Evolutionary conservation across 352 stramenopile species (phyloP).

Genomic region (Phytophthora macrochlamydospora): DNA sequence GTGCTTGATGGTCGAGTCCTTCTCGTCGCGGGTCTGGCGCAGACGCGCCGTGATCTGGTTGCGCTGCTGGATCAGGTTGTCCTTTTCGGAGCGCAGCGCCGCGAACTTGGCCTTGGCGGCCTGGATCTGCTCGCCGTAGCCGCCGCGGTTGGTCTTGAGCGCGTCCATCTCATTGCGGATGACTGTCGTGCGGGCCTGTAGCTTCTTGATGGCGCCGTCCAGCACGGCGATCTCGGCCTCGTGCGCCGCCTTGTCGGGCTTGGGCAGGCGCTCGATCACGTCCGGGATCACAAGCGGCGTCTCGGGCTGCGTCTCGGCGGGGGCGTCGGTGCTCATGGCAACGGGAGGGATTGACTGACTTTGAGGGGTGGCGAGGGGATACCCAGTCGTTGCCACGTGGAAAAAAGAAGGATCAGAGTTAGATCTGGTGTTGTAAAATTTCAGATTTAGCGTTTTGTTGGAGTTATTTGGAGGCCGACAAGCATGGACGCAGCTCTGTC

Average conservation of each 20-base stretch:
- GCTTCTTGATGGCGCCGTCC: constrained; percentile 91
- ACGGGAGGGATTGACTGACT: neutral
- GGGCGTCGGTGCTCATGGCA: constrained; percentile 30
- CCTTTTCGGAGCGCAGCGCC: constrained; percentile 80
- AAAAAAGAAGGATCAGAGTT: too few relatives aligned
- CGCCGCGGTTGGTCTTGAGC: constrained; percentile 78
- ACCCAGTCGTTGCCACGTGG: neutral
- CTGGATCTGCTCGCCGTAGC: constrained; percentile 89
- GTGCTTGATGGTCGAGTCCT: constrained; percentile 75
- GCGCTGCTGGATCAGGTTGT: constrained; percentile 87
- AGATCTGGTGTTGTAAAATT: too few relatives aligned
- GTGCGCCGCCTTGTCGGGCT: constrained; percentile 91
- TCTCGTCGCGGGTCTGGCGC: constrained; percentile 82
- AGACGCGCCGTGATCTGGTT: constrained; percentile 85
- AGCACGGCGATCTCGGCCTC: constrained; percentile 87
- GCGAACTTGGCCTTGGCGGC: constrained; percentile 87
- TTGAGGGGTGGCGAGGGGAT: neutral
- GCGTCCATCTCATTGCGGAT: constrained; percentile 81
- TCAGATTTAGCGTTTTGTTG: too few relatives aligned
- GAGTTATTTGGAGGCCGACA: too few relatives aligned
- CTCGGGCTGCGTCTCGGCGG: constrained; percentile 15
- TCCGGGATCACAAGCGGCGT: constrained; percentile 63
- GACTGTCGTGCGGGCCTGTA: constrained; percentile 85
- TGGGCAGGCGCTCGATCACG: constrained; percentile 81
- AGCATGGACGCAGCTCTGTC: too few relatives aligned